Base-by-base conservation (phyloP, 2,329 filamentous ascomycete species). In the Trichoderma cornu-damae region DNA sequence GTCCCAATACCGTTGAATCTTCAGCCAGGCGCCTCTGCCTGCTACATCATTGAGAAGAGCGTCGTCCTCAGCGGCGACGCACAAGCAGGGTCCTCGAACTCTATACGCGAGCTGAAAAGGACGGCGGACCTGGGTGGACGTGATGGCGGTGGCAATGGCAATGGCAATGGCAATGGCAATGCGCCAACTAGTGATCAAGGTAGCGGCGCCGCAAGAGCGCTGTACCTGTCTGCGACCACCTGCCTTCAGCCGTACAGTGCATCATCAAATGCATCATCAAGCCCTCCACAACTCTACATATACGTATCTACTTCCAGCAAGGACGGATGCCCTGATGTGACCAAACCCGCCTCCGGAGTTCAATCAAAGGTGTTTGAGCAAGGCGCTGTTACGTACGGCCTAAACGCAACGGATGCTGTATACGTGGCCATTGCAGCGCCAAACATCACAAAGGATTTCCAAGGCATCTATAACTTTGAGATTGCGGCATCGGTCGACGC, bases 221-320 rank as follows among this genome's bases (percentile, higher is more conserved):
- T 97, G 3, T 96, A 88, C 70, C 79, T 99, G 54, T 91, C 91
- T 2, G 84, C 91, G 42, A 97, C 91, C 63, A 92, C 89, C 1
- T 99, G 94, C 71, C 72, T 83, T 24, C 90, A 95, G 65, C 94
- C 93, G 11, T 69, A 72, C 18, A 76, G 79, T n/a, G 20, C 40
- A 26, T 40, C 20, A 18, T 48, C 26, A 24, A 51, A 18, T 28
- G 28, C 1, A 48, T 28, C n/a, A 59, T 63, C 46, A 12, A 16
- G 1, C 18, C 81, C 88, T 11, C 87, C 88, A 1, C 91, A 96
- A 65, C 79, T 97, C 50, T 81, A 82, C 11, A 74, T 97, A 8
- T 96, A 88, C 66, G 77, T 96, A 47, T 95, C 91, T 3, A 84
- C 67, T n/a, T 68, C 68, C 4, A 67, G 62, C 38, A 65, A 68